Percentiles rank a stretch among this genome's conserved stretches.
Conservation (phyloP, 257 asterid species). For the Plantago major region DNA sequence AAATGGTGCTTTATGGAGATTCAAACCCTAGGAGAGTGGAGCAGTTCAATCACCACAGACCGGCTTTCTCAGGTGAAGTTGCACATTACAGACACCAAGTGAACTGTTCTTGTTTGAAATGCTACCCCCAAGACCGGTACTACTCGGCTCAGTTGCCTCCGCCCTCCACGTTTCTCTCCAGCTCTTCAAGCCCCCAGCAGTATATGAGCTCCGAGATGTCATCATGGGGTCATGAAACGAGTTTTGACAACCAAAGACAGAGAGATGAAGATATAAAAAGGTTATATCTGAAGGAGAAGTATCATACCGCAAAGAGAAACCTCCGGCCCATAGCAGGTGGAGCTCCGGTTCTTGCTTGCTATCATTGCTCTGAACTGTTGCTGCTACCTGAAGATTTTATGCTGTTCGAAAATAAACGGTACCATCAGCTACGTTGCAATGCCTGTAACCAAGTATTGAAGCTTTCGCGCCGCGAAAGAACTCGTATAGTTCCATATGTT, state of each 20-base stretch:
- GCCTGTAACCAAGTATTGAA: slow-evolving; percentile 55
- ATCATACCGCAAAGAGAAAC: slow-evolving; percentile 36
- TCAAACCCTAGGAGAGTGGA: slow-evolving; percentile 26
- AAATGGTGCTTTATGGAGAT: slow-evolving; percentile 33
- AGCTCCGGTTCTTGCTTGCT: slow-evolving; percentile 68
- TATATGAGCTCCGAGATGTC: slow-evolving; percentile 45
- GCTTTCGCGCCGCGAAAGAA: slow-evolving; percentile 48
- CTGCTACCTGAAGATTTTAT: slow-evolving; percentile 79
- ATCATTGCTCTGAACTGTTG: slow-evolving; percentile 59
- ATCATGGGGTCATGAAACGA: slow-evolving; percentile 33
- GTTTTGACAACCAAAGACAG: slow-evolving; percentile 33
- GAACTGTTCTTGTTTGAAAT: slow-evolving; percentile 46
- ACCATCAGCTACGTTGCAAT: slow-evolving; percentile 65
- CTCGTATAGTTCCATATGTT: slow-evolving; percentile 47
- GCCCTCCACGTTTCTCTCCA: slow-evolving; percentile 25
- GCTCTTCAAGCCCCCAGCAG: slow-evolving; percentile 46
- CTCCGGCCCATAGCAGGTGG: slow-evolving; percentile 76
- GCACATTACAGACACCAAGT: slow-evolving; percentile 36
- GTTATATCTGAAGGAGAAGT: slow-evolving; percentile 37
- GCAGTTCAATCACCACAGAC: slow-evolving; percentile 31
- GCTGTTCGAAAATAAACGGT: slow-evolving; percentile 45
- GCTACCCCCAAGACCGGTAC: slow-evolving; percentile 46
- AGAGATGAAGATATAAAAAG: slow-evolving; percentile 34
- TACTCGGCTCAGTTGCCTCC: slow-evolving; percentile 52
- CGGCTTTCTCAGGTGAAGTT: slow-evolving; percentile 63